These are phyloP conservation scores for Chlamydomonas eustigma DNA, from an alignment of 139 green algal genomes.

Conservation along the genomic window DNA sequence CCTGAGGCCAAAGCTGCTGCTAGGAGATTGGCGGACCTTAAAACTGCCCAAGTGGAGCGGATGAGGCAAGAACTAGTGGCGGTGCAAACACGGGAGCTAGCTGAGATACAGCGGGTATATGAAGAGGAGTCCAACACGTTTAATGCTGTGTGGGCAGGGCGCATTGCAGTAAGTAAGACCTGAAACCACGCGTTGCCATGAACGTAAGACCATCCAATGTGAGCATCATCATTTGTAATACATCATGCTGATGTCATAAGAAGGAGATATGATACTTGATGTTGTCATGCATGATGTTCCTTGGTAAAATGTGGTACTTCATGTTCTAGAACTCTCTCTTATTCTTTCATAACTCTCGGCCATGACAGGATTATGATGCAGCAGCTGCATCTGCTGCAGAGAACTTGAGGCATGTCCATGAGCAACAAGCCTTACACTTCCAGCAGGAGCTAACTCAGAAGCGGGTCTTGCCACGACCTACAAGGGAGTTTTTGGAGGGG, in stretches of 20 bases:
- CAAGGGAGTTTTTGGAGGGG: slow-evolving; percentile 33
- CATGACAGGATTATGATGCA: not conserved
- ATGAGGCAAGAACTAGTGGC: slow-evolving; percentile 5
- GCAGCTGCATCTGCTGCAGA: not conserved
- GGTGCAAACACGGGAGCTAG: slow-evolving; percentile 26
- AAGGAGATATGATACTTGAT: too few species aligned
- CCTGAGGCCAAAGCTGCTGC: slow-evolving; percentile 34
- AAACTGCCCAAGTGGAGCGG: slow-evolving; percentile 30
- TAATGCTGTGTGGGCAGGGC: slow-evolving; percentile 17
- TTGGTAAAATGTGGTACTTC: too few species aligned
- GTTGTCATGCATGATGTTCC: too few species aligned
- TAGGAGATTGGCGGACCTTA: slow-evolving; percentile 29
- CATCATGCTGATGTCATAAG: too few species aligned
- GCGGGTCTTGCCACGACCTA: slow-evolving; percentile 16
- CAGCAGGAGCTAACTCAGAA: slow-evolving; percentile 29
- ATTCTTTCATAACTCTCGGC: not conserved
- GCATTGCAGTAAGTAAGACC: slow-evolving; percentile 6
- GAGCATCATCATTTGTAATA: too few species aligned
- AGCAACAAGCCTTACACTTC: slow-evolving; percentile 7
- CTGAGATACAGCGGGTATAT: slow-evolving; percentile 34
- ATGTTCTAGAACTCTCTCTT: not conserved
- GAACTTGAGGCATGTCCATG: slow-evolving; percentile 3
- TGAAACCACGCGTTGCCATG: too few species aligned
- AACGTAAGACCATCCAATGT: too few species aligned
- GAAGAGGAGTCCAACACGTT: slow-evolving; percentile 39